These are phyloP conservation scores for Plasmodium vivax DNA, from an alignment of 169 alveolate genomes.

Conservation along the genomic window DNA sequence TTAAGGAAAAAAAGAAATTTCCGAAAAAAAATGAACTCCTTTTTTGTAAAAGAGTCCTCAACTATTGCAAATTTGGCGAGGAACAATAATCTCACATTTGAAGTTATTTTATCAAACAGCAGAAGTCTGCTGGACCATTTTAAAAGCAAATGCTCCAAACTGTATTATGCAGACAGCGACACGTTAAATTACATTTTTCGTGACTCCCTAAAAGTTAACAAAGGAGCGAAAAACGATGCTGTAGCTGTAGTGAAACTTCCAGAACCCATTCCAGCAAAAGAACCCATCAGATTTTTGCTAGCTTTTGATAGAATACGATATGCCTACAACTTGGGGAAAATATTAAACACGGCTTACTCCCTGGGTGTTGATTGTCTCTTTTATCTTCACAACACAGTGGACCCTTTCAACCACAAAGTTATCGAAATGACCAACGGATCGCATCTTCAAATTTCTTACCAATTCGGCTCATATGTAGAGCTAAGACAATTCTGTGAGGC, in stretches of 20 bases:
- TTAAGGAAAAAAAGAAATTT: slow-evolving; percentile 70
- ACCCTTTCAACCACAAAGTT: slow-evolving; percentile 84
- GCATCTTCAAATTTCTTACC: slow-evolving; percentile 80
- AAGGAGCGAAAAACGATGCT: slow-evolving; percentile 31
- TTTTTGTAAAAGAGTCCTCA: slow-evolving; percentile 68
- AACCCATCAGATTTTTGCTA: slow-evolving; percentile 66
- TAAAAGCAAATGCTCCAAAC: slow-evolving; percentile 36
- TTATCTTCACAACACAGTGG: slow-evolving; percentile 81
- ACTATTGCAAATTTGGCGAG: slow-evolving; percentile 39
- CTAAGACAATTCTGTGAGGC: slow-evolving; percentile 77
- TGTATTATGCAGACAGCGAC: slow-evolving; percentile 43
- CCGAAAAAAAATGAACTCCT: slow-evolving; percentile 66
- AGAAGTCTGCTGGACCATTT: slow-evolving; percentile 27
- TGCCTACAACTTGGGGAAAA: slow-evolving; percentile 82
- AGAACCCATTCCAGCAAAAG: neutral
- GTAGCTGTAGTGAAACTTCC: slow-evolving; percentile 58
- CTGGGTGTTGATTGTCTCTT: slow-evolving; percentile 79
- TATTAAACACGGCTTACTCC: slow-evolving; percentile 79
- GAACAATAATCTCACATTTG: slow-evolving; percentile 24
- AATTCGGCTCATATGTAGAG: slow-evolving; percentile 74
- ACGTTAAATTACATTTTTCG: slow-evolving; percentile 54
- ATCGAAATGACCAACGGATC: slow-evolving; percentile 82
- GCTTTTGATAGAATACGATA: slow-evolving; percentile 83
- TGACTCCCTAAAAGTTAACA: slow-evolving; percentile 39
- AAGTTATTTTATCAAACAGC: slow-evolving; percentile 42